Conservation (phyloP, 2,329 filamentous ascomycete species). For the Trichoderma endophyticum region DNA sequence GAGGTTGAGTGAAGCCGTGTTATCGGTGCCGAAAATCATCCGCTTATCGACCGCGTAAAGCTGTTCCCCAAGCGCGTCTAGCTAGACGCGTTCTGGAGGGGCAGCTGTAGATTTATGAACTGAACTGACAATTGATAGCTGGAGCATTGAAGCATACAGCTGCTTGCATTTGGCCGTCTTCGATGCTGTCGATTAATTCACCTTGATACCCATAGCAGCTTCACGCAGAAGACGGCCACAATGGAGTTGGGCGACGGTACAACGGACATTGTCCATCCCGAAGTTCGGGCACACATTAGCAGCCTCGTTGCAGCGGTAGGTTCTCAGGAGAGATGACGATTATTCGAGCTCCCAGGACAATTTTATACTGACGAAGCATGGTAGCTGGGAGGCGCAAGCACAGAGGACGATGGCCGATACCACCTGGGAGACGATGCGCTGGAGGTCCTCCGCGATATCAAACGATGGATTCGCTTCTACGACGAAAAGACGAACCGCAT, state of each 20-base stretch:
- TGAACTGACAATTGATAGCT: neutral
- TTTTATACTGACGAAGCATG: slow-evolving; percentile 20
- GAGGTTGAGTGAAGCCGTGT: neutral
- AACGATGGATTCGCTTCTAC: slow-evolving; percentile 92
- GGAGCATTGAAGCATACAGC: neutral
- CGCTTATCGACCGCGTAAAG: slow-evolving; percentile 19
- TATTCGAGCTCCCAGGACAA: neutral
- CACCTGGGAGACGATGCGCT: slow-evolving; percentile 89
- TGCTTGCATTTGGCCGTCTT: neutral
- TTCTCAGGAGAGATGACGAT: slow-evolving; percentile 30
- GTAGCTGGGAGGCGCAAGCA: slow-evolving; percentile 79
- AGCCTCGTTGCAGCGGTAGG: slow-evolving; percentile 89
- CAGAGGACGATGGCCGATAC: slow-evolving; percentile 78
- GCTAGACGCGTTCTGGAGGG: slow-evolving; percentile 23
- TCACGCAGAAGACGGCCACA: slow-evolving; percentile 9
- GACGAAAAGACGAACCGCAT: slow-evolving; percentile 91
- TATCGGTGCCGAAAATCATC: slow-evolving; percentile 21
- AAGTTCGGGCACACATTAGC: slow-evolving; percentile 89
- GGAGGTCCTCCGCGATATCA: slow-evolving; percentile 87
- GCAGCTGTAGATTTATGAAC: neutral
- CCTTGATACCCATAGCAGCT: neutral
- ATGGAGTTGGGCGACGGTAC: slow-evolving; percentile 56
- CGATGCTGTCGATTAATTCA: neutral
- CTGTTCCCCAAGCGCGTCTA: slow-evolving; percentile 23
- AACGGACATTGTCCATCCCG: slow-evolving; percentile 73